phyloP scores from a whole-genome alignment of 176 grass and related monocot species.

The Eremochloa ophiuroides region DNA sequence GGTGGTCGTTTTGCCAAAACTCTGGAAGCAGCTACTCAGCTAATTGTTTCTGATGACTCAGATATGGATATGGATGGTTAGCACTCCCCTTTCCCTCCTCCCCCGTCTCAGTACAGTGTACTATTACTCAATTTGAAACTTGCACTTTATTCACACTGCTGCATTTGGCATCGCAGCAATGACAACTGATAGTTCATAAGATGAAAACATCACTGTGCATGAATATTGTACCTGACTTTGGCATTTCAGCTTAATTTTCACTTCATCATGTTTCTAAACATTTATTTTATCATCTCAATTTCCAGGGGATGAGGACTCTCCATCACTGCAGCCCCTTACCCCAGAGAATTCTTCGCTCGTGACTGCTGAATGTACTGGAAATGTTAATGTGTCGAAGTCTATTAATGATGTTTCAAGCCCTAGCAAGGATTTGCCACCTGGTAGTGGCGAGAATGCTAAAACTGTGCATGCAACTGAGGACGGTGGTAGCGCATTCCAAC shows the following conservation, averaged over 20 bases:
- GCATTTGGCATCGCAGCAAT: background rate
- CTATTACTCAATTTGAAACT: background rate
- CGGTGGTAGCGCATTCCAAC: conserved; percentile 51
- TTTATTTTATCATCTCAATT: conserved; percentile 39
- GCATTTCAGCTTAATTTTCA: conserved; percentile 25
- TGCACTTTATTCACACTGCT: background rate
- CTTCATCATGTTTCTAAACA: conserved; percentile 25
- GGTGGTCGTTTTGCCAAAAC: conserved; percentile 15
- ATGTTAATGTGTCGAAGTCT: conserved; percentile 33
- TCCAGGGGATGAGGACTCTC: conserved; percentile 59
- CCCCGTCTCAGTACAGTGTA: background rate
- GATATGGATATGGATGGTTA: conserved; percentile 98
- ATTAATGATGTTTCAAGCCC: conserved; percentile 25
- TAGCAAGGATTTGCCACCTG: conserved; percentile 29
- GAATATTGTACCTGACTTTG: conserved; percentile 23
- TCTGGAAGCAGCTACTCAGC: conserved; percentile 29
- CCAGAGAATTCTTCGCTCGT: conserved; percentile 39
- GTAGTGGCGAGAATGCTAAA: conserved; percentile 33
- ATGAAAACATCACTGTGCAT: conserved; percentile 4
- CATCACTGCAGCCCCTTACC: conserved; percentile 48
- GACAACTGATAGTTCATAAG: conserved; percentile 15
- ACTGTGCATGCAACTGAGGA: conserved; percentile 33
- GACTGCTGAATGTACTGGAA: conserved; percentile 40
- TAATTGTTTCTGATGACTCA: conserved; percentile 69
- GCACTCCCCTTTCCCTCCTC: conserved; percentile 4